Base-by-base conservation (phyloP, 2,329 filamentous ascomycete genomes). In the Onygena corvina region DNA sequence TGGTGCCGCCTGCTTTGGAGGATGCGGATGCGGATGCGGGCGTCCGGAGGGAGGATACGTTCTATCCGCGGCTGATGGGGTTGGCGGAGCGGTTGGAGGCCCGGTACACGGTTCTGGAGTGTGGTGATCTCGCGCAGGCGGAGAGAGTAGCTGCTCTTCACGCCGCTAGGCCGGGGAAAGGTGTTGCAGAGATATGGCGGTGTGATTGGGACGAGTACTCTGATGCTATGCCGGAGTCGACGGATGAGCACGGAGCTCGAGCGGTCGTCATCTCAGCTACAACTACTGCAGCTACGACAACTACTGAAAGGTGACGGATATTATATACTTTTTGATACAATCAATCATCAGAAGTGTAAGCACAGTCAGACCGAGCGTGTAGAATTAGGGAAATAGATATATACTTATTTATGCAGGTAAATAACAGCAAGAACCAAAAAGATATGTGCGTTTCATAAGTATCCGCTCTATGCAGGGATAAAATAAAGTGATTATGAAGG, bases 1-100 rank as follows among this genome's bases (percentile, higher is more conserved):
- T 96, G 11, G 85, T 96, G 0, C 77, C 76, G 7, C 76, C 76
- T 3, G 27, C 46, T 3, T 6, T 34, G 7, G 30, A 4, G 11
- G 23, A 14, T 33, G 3, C n/a, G 5, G n/a, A 12, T 7, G 9
- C 9, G 21, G 6, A 20, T 3, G 25, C 38, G 11, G 21, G 18
- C 11, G 25, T n/a, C 4, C n/a, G 14, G 20, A 57, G 50, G 3
- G 64, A 64, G 27, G 66, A 68, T 54, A 50, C 60, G 2, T 68
- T 68, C 49, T 68, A 67, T 51, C 53, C 58, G 9, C 56, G 51
- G 5, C 59, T 68, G n/a, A 48, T 67, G n/a, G 47, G 45, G 2
- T 46, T 66, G 4, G 56, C 58, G 2, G 51, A 51, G 6, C 54
- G 53, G 18, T 35, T 64, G n/a, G 50, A 35, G 29, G 53, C 59